phyloP scores from a whole-genome alignment of 345 rosid species.

The Cardamine occulta region DNA sequence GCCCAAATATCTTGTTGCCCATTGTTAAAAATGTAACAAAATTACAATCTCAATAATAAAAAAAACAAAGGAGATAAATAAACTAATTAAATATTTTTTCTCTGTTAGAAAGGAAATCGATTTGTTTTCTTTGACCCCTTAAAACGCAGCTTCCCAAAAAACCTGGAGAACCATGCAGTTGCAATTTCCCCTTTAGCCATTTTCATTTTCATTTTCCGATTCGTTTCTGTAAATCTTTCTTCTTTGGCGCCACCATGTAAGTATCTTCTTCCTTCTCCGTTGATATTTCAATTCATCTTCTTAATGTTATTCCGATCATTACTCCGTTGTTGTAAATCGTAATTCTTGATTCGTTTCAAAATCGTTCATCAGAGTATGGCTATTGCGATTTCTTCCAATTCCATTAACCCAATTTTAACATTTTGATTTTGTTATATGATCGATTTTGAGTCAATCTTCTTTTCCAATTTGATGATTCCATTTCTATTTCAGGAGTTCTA shows the following conservation, averaged over 20 bases:
- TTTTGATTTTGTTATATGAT: neutral
- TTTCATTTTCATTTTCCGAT: neutral
- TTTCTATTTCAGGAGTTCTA: constrained; percentile 34
- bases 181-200: neutral
- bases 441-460: neutral
- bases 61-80: too few species aligned
- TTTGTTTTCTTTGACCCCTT: neutral
- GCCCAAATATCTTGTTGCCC: too few species aligned
- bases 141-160: neutral
- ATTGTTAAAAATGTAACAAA: neutral
- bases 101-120: neutral
- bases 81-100: neutral
- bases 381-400: neutral
- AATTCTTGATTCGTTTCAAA: neutral
- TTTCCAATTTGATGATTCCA: neutral
- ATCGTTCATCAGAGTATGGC: neutral
- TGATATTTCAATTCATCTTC: neutral
- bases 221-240: neutral
- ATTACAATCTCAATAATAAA: neutral
- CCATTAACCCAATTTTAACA: neutral
- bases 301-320: neutral
- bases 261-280: constrained; percentile 14
- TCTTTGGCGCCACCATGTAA: constrained; percentile 21
- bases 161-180: constrained; percentile 30
- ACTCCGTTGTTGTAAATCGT: neutral